Percentiles rank a stretch among this genome's conserved stretches.
phyloP scores from a whole-genome alignment of 768 basidiomycete genomes.

The Amanita subjunquillea region DNA sequence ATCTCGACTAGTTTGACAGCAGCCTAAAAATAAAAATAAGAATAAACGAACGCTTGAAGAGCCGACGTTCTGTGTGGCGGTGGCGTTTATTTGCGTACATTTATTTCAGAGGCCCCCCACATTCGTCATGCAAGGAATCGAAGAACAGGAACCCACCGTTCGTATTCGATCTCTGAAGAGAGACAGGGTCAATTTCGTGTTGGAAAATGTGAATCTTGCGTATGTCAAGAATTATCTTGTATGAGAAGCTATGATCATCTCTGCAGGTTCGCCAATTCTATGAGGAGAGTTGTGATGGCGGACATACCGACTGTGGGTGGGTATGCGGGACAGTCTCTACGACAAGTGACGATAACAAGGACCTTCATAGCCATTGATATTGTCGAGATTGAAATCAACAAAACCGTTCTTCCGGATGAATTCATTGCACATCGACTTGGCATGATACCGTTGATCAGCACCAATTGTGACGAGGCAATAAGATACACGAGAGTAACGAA shows the following conservation, averaged over 20 bases:
- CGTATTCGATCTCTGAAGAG: conserved; percentile 78
- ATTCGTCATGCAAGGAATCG: conserved; percentile 25
- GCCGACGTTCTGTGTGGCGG: neutral
- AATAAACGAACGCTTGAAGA: neutral
- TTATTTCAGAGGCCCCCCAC: neutral
- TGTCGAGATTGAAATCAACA: conserved; percentile 87
- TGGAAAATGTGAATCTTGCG: conserved; percentile 96
- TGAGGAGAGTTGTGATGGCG: conserved; percentile 91
- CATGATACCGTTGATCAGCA: conserved; percentile 83
- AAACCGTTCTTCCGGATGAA: conserved; percentile 91
- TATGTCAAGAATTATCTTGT: conserved; percentile 28
- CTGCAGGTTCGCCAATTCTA: conserved; percentile 82
- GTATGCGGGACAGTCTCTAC: conserved; percentile 17
- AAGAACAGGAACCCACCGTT: conserved; percentile 56
- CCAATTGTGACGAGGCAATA: conserved; percentile 84
- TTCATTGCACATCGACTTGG: conserved; percentile 95
- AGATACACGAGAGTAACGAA: conserved; percentile 53
- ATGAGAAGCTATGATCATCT: conserved; percentile 1
- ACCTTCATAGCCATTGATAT: conserved; percentile 81
- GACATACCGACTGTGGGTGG: conserved; percentile 93
- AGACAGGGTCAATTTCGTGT: conserved; percentile 82
- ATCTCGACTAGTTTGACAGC: neutral
- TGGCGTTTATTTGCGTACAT: neutral
- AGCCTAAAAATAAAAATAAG: neutral
- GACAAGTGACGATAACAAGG: conserved; percentile 2